A percentile compares a stretch with the other conserved stretches of the same genome.
phyloP scores from a whole-genome alignment of 225 moss, liverwort and hornwort species.

The Takakia lepidozioides region DNA sequence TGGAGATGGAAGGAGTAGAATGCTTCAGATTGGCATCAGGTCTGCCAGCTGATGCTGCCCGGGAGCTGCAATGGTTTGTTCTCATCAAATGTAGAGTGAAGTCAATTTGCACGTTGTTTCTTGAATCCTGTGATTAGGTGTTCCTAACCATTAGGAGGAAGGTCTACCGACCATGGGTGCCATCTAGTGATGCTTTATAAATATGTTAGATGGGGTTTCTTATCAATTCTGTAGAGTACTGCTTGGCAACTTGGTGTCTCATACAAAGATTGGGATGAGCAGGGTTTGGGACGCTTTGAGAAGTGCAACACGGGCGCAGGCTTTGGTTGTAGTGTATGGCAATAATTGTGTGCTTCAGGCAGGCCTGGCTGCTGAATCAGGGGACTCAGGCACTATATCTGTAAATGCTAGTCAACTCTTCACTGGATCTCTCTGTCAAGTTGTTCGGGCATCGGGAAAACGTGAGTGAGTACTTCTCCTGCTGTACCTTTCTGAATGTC shows the following conservation, averaged over 20 bases:
- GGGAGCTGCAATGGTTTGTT: slow-evolving; percentile 67
- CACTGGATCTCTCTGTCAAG: slow-evolving; percentile 45
- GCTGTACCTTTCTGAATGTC: too few relatives aligned
- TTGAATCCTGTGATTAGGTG: too few relatives aligned
- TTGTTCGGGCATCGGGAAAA: slow-evolving; percentile 40
- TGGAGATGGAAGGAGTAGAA: slow-evolving; percentile 68
- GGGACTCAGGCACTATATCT: slow-evolving; percentile 26
- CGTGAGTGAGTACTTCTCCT: too few relatives aligned
- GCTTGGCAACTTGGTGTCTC: not conserved
- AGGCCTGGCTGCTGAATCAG: slow-evolving; percentile 45
- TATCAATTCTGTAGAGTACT: not conserved
- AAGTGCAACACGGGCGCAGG: slow-evolving; percentile 43
- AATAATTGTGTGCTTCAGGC: slow-evolving; percentile 63
- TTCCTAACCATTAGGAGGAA: too few relatives aligned
- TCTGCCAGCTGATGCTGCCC: slow-evolving; percentile 34
- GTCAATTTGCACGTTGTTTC: too few relatives aligned
- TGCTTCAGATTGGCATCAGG: slow-evolving; percentile 43
- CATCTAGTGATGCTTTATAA: too few relatives aligned
- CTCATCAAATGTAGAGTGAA: too few relatives aligned
- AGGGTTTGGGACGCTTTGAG: slow-evolving; percentile 84
- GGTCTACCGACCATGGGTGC: too few relatives aligned
- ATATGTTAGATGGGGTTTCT: not conserved
- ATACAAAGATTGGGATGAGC: not conserved
- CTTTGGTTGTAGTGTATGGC: slow-evolving; percentile 60
- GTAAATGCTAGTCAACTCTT: slow-evolving; percentile 43